Conservation (phyloP, 2,329 filamentous ascomycete species). For the Trichophyton verrucosum region DNA sequence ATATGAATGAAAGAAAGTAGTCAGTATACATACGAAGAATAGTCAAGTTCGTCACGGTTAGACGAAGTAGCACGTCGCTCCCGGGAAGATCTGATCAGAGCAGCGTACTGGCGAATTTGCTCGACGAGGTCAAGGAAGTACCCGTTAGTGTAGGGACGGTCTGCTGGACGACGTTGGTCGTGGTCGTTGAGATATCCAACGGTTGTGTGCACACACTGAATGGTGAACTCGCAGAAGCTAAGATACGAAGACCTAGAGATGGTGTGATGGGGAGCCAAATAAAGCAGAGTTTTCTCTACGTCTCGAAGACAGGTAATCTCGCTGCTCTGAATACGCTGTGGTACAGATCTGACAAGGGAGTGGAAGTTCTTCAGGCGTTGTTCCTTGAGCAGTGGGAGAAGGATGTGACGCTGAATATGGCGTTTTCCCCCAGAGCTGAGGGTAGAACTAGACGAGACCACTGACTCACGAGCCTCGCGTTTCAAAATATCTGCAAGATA, state of each 20-base stretch:
- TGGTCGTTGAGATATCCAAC: constrained; percentile 74
- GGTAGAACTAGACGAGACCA: constrained; percentile 41
- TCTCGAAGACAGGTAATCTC: constrained; percentile 85
- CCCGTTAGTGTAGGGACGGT: constrained; percentile 85
- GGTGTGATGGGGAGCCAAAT: constrained; percentile 62
- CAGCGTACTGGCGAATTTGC: constrained; percentile 81
- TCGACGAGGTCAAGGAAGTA: constrained; percentile 96
- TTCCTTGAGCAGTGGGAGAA: constrained; percentile 66
- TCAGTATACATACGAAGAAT: constrained; percentile 33
- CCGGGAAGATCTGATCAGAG: constrained; percentile 65
- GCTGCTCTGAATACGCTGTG: constrained; percentile 65
- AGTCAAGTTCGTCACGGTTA: constrained; percentile 38
- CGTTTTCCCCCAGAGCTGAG: constrained; percentile 59
- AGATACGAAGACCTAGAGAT: constrained; percentile 66
- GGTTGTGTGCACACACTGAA: constrained; percentile 79
- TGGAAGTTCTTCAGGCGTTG: constrained; percentile 66
- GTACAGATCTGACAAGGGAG: constrained; percentile 64
- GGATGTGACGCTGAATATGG: constrained; percentile 66
- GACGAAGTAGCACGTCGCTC: constrained; percentile 37
- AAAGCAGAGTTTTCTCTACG: constrained; percentile 84
- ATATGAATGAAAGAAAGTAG: background rate
- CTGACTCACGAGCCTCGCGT: constrained; percentile 28
- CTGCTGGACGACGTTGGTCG: constrained; percentile 71
- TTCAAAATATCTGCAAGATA: background rate
- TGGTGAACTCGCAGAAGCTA: constrained; percentile 79